Percentiles rank a stretch among this genome's conserved stretches.
phyloP scores from a whole-genome alignment of 305 asterid species.

The Ajuga reptans region DNA sequence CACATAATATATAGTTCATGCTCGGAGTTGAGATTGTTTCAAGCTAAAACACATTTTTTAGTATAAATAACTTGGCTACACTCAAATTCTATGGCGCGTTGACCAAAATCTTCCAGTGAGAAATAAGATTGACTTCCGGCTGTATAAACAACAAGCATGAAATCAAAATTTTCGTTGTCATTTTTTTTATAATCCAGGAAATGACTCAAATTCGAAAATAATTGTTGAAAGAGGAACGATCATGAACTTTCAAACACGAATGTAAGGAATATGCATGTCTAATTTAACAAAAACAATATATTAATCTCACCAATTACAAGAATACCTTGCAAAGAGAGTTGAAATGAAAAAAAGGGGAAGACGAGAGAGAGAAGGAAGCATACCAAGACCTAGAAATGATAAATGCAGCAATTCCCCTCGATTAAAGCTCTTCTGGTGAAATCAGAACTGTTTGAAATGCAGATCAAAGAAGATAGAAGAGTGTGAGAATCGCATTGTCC shows the following conservation, averaged over 20 bases:
- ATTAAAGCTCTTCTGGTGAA: conserved; percentile 23
- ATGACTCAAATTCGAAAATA: not conserved
- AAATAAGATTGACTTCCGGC: conserved; percentile 1
- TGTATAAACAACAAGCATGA: not conserved
- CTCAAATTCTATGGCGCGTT: conserved; percentile 10
- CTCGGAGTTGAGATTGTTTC: conserved; percentile 20
- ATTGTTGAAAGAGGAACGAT: not conserved
- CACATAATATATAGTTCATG: too few species aligned
- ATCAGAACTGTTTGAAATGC: conserved; percentile 39
- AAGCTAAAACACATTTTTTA: conserved; percentile 18
- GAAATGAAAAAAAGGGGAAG: conserved; percentile 8
- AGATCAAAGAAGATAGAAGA: conserved; percentile 32
- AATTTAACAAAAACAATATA: not conserved
- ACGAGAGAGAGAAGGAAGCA: conserved; percentile 17
- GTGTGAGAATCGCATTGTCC: not conserved
- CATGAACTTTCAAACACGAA: not conserved
- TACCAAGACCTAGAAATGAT: conserved; percentile 31
- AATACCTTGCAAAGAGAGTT: not conserved
- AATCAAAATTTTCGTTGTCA: conserved; percentile 8
- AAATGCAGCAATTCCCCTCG: conserved; percentile 23
- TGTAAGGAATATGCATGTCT: not conserved
- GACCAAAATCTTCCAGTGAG: conserved; percentile 7
- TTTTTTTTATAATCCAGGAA: conserved; percentile 3
- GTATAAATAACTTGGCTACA: not conserved
- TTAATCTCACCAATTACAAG: conserved; percentile 9